These are phyloP conservation scores for Suillus luteus DNA, from an alignment of 768 basidiomycete species.

Conservation along the genomic window DNA sequence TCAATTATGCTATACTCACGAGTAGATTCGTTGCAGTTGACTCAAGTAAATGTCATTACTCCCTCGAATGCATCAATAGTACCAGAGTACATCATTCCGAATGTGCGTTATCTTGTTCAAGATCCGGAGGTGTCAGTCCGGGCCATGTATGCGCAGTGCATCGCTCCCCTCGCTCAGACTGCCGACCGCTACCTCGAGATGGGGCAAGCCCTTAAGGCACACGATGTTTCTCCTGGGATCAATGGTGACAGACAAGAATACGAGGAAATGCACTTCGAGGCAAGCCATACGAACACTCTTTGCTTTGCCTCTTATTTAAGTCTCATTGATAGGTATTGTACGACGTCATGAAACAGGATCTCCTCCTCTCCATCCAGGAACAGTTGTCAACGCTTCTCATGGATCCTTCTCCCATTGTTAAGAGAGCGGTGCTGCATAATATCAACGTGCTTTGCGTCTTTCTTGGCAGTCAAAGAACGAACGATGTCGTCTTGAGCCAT, in stretches of 20 bases:
- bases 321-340: conserved; percentile 71
- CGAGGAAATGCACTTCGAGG: conserved; percentile 83
- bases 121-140: conserved; percentile 88
- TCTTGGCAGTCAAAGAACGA: conserved; percentile 89
- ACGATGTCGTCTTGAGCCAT: conserved; percentile 91
- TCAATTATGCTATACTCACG: conserved; percentile 6
- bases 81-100: conserved; percentile 94
- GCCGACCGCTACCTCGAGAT: conserved; percentile 90
- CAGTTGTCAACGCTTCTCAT: conserved; percentile 84
- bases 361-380: conserved; percentile 84
- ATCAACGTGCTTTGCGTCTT: conserved; percentile 92
- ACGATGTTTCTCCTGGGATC: conserved; percentile 55
- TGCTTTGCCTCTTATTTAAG: neutral
- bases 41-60: conserved; percentile 71
- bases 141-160: conserved; percentile 80
- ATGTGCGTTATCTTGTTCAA: conserved; percentile 77
- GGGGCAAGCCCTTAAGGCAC: conserved; percentile 86
- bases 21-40: conserved; percentile 46
- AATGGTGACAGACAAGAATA: conserved; percentile 62
- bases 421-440: conserved; percentile 84
- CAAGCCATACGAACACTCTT: conserved; percentile 29
- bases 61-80: conserved; percentile 72
- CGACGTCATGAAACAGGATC: conserved; percentile 81
- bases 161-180: conserved; percentile 83
- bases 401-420: conserved; percentile 87